Evolutionary conservation across 345 rosid genomes (phyloP).

Genomic region (Xanthoceras sorbifolium): DNA sequence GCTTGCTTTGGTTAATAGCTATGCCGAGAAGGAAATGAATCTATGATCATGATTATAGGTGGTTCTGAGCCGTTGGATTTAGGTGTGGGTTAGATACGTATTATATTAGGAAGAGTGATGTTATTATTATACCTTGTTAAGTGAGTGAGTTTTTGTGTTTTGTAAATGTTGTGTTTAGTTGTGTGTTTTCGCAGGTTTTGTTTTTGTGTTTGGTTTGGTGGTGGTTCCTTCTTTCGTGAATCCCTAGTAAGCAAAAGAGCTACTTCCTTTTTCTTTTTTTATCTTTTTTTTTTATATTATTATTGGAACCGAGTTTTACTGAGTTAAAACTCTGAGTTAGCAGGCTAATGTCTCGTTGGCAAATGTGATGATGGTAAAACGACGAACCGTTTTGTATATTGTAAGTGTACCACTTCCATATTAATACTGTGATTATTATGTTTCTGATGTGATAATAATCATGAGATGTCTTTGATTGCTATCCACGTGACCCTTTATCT

Average conservation of each 20-base stretch:
- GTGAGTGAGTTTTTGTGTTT: neutral
- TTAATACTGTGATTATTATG: neutral
- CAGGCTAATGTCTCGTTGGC: too few species aligned
- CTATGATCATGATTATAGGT: constrained; percentile 14
- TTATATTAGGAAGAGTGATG: neutral
- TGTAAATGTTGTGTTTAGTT: neutral
- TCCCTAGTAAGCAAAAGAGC: neutral
- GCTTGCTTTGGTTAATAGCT: constrained; percentile 65
- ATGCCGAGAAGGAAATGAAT: constrained; percentile 47
- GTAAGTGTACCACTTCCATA: too few species aligned
- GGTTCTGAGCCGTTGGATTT: neutral
- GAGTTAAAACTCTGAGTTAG: too few species aligned
- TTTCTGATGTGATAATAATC: neutral
- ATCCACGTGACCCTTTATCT: neutral
- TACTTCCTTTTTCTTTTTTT: neutral
- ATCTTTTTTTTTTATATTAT: too few species aligned
- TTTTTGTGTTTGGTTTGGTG: neutral
- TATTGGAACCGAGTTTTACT: too few species aligned
- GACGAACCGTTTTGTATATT: too few species aligned
- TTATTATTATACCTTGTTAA: neutral
- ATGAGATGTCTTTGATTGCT: neutral
- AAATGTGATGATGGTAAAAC: too few species aligned
- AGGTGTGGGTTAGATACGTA: neutral
- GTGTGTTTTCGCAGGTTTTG: neutral
- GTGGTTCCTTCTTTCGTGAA: neutral